Conservation (phyloP, 257 asterid genomes). For the Leptodermis oblonga region DNA sequence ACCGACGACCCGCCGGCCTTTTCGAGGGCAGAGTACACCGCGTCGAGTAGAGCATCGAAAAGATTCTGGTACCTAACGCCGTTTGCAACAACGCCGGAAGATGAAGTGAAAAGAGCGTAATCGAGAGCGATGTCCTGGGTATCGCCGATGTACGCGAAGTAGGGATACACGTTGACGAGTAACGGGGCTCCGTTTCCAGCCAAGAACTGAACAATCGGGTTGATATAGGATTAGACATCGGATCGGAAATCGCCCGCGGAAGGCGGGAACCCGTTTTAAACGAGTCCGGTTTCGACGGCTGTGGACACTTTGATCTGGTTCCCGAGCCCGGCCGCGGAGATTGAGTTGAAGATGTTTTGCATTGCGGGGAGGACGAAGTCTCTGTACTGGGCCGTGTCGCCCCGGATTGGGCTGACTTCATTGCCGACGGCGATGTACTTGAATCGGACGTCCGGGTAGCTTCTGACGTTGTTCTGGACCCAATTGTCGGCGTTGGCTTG, state of each 20-base stretch:
- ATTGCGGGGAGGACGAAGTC: conserved; percentile 29
- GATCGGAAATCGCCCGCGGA: conserved; percentile 23
- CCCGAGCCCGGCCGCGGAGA: conserved; percentile 22
- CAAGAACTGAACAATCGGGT: too few relatives aligned
- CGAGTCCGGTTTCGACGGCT: conserved; percentile 32
- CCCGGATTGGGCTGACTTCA: conserved; percentile 36
- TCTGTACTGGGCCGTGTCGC: conserved; percentile 8
- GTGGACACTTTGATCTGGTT: conserved; percentile 34
- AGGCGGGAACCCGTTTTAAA: conserved; percentile 25
- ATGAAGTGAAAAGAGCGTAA: conserved; percentile 29
- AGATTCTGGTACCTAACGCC: too few relatives aligned
- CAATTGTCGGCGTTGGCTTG: conserved; percentile 51
- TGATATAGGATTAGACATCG: too few relatives aligned
- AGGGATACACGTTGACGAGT: too few relatives aligned
- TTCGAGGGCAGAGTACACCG: conserved; percentile 31
- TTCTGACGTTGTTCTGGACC: conserved; percentile 49
- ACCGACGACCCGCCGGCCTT: conserved; percentile 27
- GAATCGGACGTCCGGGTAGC: conserved; percentile 34
- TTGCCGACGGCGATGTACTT: conserved; percentile 55
- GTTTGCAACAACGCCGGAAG: conserved; percentile 13
- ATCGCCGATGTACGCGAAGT: conserved; percentile 12
- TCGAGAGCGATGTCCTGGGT: conserved; percentile 14
- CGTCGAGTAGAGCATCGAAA: conserved; percentile 36
- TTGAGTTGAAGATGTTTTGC: conserved; percentile 24
- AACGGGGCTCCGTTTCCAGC: too few relatives aligned